Percentiles rank a stretch among this genome's conserved stretches.
These are phyloP conservation scores for Apocynum venetum DNA, from an alignment of 257 asterid species.

Conservation along the genomic window DNA sequence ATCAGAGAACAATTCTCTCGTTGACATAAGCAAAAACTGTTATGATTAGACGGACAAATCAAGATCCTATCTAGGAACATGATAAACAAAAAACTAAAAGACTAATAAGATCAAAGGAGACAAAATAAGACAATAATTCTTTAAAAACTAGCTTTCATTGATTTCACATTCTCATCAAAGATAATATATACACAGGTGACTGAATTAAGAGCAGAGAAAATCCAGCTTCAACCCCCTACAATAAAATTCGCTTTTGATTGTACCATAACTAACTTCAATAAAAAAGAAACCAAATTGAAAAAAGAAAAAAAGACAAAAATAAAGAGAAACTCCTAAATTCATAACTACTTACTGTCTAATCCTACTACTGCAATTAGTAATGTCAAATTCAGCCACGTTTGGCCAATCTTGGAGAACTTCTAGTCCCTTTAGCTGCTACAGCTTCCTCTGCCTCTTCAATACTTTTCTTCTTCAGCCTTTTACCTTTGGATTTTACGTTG, in stretches of 20 bases:
- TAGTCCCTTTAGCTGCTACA: slow-evolving; percentile 22
- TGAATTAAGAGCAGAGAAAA: background rate
- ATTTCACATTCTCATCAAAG: background rate
- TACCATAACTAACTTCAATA: background rate
- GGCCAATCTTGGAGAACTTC: slow-evolving; percentile 65
- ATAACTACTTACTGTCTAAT: no score
- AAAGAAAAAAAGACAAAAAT: background rate
- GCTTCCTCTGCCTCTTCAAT: slow-evolving; percentile 15
- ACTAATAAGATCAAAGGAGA: background rate
- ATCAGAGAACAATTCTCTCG: no score
- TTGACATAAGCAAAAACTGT: background rate
- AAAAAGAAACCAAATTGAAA: background rate
- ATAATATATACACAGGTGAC: slow-evolving; percentile 4
- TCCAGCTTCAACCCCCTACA: background rate
- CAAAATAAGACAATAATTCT: no score
- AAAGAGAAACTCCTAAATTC: background rate
- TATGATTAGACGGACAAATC: background rate
- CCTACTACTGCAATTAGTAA: slow-evolving; percentile 19
- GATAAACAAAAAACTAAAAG: background rate
- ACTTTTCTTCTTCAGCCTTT: slow-evolving; percentile 11
- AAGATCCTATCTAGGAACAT: background rate
- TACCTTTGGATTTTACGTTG: slow-evolving; percentile 15
- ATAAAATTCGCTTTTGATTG: background rate
- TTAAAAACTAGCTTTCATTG: background rate
- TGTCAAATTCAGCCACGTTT: slow-evolving; percentile 21